A percentile compares a stretch with the other conserved stretches of the same genome.
Evolutionary conservation across 1,284 basidiomycete species (phyloP).

Genomic region (Coriolopsis trogii): DNA sequence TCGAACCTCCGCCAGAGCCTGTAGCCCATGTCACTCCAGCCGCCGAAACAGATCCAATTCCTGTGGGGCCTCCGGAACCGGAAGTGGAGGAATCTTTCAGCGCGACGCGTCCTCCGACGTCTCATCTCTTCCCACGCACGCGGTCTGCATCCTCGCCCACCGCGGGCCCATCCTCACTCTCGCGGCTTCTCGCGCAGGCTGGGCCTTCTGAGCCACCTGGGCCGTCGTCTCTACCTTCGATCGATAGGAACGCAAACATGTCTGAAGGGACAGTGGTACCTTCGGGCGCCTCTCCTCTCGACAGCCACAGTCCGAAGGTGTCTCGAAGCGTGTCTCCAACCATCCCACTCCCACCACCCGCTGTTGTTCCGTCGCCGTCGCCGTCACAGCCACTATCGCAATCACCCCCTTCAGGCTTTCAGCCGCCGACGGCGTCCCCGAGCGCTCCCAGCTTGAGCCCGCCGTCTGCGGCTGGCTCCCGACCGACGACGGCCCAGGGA

Average conservation of each 20-base stretch:
- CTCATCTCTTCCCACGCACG: slow-evolving; percentile 65
- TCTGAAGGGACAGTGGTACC: slow-evolving; percentile 32
- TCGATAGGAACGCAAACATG: slow-evolving; percentile 8
- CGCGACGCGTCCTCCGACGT: slow-evolving; percentile 60
- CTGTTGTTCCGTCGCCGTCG: background rate
- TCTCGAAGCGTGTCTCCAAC: slow-evolving; percentile 13
- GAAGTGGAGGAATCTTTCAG: slow-evolving; percentile 72
- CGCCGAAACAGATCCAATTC: slow-evolving; percentile 41
- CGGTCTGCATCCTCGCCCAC: slow-evolving; percentile 68
- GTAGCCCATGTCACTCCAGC: slow-evolving; percentile 24
- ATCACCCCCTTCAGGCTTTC: too few species aligned
- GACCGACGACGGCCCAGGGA: slow-evolving; percentile 19
- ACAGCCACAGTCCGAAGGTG: slow-evolving; percentile 10
- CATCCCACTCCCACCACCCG: slow-evolving; percentile 9
- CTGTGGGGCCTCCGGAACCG: slow-evolving; percentile 60
- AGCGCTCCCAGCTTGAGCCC: slow-evolving; percentile 10
- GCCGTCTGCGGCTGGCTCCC: slow-evolving; percentile 37
- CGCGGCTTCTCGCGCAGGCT: slow-evolving; percentile 74
- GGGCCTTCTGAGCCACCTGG: slow-evolving; percentile 17
- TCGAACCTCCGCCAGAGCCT: slow-evolving; percentile 30
- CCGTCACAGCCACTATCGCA: too few species aligned
- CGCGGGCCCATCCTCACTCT: slow-evolving; percentile 74
- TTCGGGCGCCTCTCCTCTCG: slow-evolving; percentile 4
- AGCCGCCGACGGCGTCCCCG: slow-evolving; percentile 24
- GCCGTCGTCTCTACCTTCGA: slow-evolving; percentile 28